Evolutionary conservation across 352 stramenopile species (phyloP), one percentile per base, ranked within the genome.

Genomic region (Globisporangium nagaii): DNA sequence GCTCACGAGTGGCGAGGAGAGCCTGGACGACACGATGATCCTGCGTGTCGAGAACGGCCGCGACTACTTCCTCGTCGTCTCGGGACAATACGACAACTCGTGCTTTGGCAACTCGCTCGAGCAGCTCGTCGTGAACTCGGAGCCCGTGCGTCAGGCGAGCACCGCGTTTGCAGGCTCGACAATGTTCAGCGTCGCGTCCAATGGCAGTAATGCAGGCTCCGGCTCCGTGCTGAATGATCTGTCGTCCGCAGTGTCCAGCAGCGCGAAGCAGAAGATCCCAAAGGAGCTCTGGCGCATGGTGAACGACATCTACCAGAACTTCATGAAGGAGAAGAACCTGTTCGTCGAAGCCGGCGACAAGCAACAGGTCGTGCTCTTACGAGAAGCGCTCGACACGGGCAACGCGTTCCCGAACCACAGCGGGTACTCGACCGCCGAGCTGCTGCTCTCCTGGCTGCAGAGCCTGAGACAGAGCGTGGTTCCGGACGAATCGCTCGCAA

Each of bases 251-350:
- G n/a, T 1, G 28, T 32, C 37, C 4, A 54, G 46, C 54, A 74
- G 24, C 22, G 59, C 57, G 41, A 39, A 65, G 31, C 80, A 91
- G 27, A 86, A 86, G 49, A 86, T 99, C 12, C 97, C 97, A 0
- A 98, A 98, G 66, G 96, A 99, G 65, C 68, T 99, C 12, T 99
- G 95, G 95, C 82, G 95, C 8, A 96, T 99, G 71, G 87, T 99
- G 40, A 97, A 99, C 71, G 94, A 96, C 35, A 86, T 99, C 20
- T 96, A 95, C 41, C 64, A 75, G 40, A 63, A 90, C 48, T 87
- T 58, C 15, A 79, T 94, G 68, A 60, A 82, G 30, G 73, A 89
- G 28, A 87, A 83, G 43, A 91, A 94, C 36, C 35, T 96, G 31
- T 96, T 95, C 52, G 70, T 93, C 8, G 84, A 94, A 47, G 62